Base-by-base conservation (phyloP, 352 stramenopile species). In the Phytophthora cryptogea region DNA sequence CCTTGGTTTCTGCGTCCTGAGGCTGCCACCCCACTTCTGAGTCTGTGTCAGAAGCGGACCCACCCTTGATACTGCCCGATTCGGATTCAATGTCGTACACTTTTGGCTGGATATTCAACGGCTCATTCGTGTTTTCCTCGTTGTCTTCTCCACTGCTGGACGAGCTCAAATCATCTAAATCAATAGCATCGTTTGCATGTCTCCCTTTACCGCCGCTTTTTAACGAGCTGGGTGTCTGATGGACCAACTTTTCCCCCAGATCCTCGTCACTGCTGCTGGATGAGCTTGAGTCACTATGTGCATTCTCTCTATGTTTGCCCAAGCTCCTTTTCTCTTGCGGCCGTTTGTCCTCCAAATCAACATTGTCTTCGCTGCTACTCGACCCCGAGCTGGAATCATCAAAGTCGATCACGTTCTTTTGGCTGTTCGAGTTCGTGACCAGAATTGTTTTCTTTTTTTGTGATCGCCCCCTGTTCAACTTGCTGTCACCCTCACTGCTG, bases 11-110 rank as follows among this genome's bases (percentile, higher is more conserved):
- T 28, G 66, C 62, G 49, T 33, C 26, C 14, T 53, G 32, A 26
- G 46, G 28, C 13, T 47, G 27, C 47, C 54, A 72, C n/a, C 47
- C 31, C 14, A 59, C 42, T 4, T 68, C 59, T 2, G 35, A 49
- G 37, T 72, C 52, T 10, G 64, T 68, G 5, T 66, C 59, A 20
- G 23, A 33, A 16, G 26, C 36, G 44, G 4, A 8, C 42, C 17
- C 14, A n/a, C 53, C 45, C 4, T 55, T 32, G 26, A 0, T 48
- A 11, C 2, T 40, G 28, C 33, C 28, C n/a, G 27, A 40, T 20
- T 57, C 50, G 14, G 9, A 33, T 32, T 48, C 52, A 46, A 13
- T 23, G 31, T 48, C 48, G 14, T 48, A 26, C 26, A 20, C 41
- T 35, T 59, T 32, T 43, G 16, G 37, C 32, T 60, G n/a, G 16